Evolutionary conservation across 2,329 filamentous ascomycete genomes (phyloP).

Genomic region (Trichoderma cornu-damae): DNA sequence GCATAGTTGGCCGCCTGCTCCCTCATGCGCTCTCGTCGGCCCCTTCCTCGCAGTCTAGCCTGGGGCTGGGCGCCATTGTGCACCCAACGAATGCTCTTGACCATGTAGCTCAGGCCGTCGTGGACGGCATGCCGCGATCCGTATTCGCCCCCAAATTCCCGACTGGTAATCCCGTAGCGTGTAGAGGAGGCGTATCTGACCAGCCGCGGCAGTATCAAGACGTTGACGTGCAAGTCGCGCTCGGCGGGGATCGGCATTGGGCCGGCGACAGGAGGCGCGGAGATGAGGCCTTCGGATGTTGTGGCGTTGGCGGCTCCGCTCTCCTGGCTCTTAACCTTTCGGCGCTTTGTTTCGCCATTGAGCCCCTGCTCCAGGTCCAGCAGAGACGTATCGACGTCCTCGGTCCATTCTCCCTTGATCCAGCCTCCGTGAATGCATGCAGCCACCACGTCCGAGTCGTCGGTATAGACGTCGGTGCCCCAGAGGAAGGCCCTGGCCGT

Average conservation of each 20-base stretch:
- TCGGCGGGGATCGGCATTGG: conserved; percentile 61
- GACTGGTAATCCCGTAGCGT: conserved; percentile 75
- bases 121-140: conserved; percentile 49
- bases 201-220: conserved; percentile 75
- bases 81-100: conserved; percentile 78
- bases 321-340: conserved; percentile 29
- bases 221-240: conserved; percentile 79
- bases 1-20: conserved; percentile 42
- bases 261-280: conserved; percentile 51
- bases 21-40: conserved; percentile 51
- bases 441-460: conserved; percentile 89
- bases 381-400: conserved; percentile 66
- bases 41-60: conserved; percentile 52
- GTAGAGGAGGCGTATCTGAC: conserved; percentile 70
- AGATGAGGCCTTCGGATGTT: conserved; percentile 42
- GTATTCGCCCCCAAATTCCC: conserved; percentile 63
- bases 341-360: conserved; percentile 28
- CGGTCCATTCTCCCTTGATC: conserved; percentile 81
- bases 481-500: conserved; percentile 75
- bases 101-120: conserved; percentile 85
- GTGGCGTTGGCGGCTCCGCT: conserved; percentile 32
- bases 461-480: conserved; percentile 92
- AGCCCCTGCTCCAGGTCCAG: conserved; percentile 49
- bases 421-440: conserved; percentile 92
- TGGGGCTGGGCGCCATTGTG: conserved; percentile 63